A percentile compares a stretch with the other conserved stretches of the same genome.
Conservation (phyloP, 768 basidiomycete genomes). For the Auriscalpium microsporum region DNA sequence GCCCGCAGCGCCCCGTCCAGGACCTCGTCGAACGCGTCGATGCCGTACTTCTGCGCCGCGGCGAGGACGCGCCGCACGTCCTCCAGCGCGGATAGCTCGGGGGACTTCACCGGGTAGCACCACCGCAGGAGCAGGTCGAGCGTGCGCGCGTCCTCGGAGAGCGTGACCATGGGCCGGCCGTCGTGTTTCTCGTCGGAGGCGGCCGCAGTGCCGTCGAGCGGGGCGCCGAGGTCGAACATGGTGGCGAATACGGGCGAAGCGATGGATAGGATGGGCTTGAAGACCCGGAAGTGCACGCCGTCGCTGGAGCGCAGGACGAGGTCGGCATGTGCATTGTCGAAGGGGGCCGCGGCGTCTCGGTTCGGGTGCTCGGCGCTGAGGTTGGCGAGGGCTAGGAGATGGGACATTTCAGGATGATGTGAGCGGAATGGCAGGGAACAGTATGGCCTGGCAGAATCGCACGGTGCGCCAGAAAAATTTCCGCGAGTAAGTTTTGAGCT, state of each 20-base stretch:
- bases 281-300: constrained; percentile 16
- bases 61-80: not conserved
- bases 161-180: not conserved
- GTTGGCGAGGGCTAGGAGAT: too few relatives aligned
- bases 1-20: not conserved
- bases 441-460: too few relatives aligned
- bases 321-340: not conserved
- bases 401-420: too few relatives aligned
- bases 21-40: not conserved
- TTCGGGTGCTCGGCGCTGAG: too few relatives aligned
- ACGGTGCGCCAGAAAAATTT: too few relatives aligned
- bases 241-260: constrained; percentile 26
- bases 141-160: not conserved
- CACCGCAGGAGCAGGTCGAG: not conserved
- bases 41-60: not conserved
- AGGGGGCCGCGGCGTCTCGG: not conserved
- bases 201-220: not conserved
- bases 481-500: too few relatives aligned
- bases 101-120: not conserved
- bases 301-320: not conserved
- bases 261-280: constrained; percentile 26
- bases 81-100: not conserved
- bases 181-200: too few relatives aligned
- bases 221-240: constrained; percentile 24
- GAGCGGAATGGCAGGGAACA: too few relatives aligned